Evolutionary conservation across 805 yeast genomes (phyloP), one percentile per base, ranked within the genome.

Genomic region (Kodamaea nitidulidarum): DNA sequence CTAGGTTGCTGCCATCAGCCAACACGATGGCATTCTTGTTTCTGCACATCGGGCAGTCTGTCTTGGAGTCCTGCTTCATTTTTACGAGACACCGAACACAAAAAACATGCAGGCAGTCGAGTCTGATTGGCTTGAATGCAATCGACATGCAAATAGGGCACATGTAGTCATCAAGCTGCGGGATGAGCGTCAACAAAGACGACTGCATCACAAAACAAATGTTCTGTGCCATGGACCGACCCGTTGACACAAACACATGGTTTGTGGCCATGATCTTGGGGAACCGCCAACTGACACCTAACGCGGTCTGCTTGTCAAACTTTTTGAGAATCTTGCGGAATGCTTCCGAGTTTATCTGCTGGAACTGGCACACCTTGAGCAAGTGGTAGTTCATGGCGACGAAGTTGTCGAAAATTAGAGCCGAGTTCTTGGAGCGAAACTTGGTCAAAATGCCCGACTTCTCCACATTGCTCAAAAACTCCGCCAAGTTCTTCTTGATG

Each of bases 1-100:
- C 91, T 43, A 84, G 60, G 47, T 82, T 81, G 1, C 63, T 46
- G 20, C 78, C 75, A 47, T 80, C 81, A 1, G 90, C 88, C 32
- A 59, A 38, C 50, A 69, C 52, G 6, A 83, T 75, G 2, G 78
- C 84, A 7, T 63, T 52, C 21, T 69, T 69, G 27, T 68, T 52
- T 33, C 83, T 56, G 54, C 93, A 84, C 22, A 84, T 61, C 1
- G 93, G 93, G 55, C 93, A 84, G 46, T 73, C 73, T 30, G 72
- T 71, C 44, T 78, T 78, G 2, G 55, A 56, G 40, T 75, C 70
- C 38, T 84, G 69, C 56, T 83, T 84, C 46, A 84, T 52, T 49
- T 81, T 81, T 17, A 84, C 81, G 41, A 83, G 56, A 49, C 93
- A 84, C 35, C 90, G 61, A 3, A 84, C 78, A 55, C 93, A 84